Evolutionary conservation across 305 asterid species (phyloP).

Genomic region (Rubia balearica): DNA sequence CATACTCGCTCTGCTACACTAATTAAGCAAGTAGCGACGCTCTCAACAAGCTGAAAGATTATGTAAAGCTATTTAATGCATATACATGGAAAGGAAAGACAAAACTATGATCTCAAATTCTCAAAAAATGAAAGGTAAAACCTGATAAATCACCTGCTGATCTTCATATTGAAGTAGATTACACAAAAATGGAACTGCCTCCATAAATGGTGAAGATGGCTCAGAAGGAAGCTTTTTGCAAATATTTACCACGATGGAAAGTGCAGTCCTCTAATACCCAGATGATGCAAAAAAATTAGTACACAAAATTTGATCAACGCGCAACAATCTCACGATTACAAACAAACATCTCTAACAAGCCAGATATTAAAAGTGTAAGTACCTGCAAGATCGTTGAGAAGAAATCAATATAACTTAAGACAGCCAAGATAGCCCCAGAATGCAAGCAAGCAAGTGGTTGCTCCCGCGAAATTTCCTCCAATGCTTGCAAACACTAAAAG

Average conservation of each 20-base stretch:
- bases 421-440: slow-evolving; percentile 92
- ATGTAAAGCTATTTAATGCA: slow-evolving; percentile 3
- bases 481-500: slow-evolving; percentile 85
- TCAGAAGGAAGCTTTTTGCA: slow-evolving; percentile 81
- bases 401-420: slow-evolving; percentile 75
- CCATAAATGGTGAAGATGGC: slow-evolving; percentile 64
- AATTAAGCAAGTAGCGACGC: slow-evolving; percentile 81
- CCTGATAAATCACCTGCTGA: slow-evolving; percentile 49
- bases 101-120: not conserved
- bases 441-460: slow-evolving; percentile 94
- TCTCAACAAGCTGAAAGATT: slow-evolving; percentile 75
- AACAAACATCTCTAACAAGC: not conserved
- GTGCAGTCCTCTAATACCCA: slow-evolving; percentile 74
- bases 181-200: slow-evolving; percentile 89
- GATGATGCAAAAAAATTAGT: slow-evolving; percentile 14
- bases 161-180: slow-evolving; percentile 92
- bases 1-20: slow-evolving; percentile 60
- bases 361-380: slow-evolving; percentile 10
- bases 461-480: slow-evolving; percentile 78
- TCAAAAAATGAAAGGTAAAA: not conserved
- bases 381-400: slow-evolving; percentile 95
- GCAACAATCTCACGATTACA: not conserved
- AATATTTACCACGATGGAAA: slow-evolving; percentile 76
- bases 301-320: slow-evolving; percentile 10
- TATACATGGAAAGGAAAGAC: not conserved